Evolutionary conservation across 1,284 basidiomycete genomes (phyloP), one percentile per base, ranked within the genome.

Genomic region (Phellopilus nigrolimitatus): DNA sequence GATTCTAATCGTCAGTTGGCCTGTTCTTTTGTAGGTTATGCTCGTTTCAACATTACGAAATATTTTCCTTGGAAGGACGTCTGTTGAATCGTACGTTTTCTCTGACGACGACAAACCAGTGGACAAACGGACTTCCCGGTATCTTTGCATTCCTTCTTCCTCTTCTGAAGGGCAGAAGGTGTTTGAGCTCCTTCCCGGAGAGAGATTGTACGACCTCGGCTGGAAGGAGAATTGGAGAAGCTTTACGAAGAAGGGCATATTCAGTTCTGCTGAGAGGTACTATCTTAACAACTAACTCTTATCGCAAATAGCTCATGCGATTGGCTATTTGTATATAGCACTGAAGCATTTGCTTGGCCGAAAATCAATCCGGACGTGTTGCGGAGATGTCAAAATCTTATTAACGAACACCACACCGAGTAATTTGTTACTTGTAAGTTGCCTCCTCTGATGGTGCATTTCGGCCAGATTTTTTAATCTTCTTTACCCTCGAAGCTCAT

Each of bases 151-250:
- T 30, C 56, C 37, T 27, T 49, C 40, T 33, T 28, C 28, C 6
- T 28, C 22, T 10, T 42, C 34, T 3, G 34, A 13, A 21, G 15
- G n/a, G 7, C 24, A 19, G 19, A 43, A 30, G 21, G 38, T 50
- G 13, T 51, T 61, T 17, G 53, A 57, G 34, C 52, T 70, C 5
- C 56, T 62, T 8, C 57, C 61, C 6, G 57, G 54, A 15, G 71
- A 72, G 55, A 64, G 67, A 9, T 57, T 73, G 17, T 78, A 78
- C 47, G 72, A 78, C 57, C 64, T 72, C 17, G 75, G 74, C 5
- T 59, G 60, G 52, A 47, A 54, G 7, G 55, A 58, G 38, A 61
- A 78, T 70, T 61, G 64, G 67, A 61, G 58, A 49, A 40, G 45
- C 38, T 43, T 66, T 64, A 28, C 27, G 36, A 38, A 37, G 22